These are phyloP conservation scores for Tremellales sp. DNA, from an alignment of 1,284 basidiomycete species.

Conservation along the genomic window DNA sequence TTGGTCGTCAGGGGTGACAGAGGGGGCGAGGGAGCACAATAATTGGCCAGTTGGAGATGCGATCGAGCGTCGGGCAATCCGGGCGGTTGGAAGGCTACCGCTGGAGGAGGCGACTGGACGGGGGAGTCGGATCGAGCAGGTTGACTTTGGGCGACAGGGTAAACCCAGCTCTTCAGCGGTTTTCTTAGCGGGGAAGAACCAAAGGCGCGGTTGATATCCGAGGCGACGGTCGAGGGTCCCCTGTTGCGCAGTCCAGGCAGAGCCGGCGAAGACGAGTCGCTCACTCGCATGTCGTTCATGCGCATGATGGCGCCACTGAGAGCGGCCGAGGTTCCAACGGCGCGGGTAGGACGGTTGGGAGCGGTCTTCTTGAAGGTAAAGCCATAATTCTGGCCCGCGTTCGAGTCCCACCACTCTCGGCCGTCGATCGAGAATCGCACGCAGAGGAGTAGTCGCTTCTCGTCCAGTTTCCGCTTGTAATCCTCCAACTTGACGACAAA, in stretches of 20 bases:
- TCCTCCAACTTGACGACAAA: constrained; percentile 67
- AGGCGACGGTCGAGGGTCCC: constrained; percentile 13
- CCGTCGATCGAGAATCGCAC: constrained; percentile 56
- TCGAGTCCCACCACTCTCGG: constrained; percentile 53
- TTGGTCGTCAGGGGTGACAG: constrained; percentile 27
- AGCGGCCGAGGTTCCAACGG: constrained; percentile 19
- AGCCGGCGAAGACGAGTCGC: background rate
- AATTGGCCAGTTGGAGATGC: constrained; percentile 40
- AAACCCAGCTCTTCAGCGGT: constrained; percentile 30
- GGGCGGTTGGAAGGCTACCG: constrained; percentile 38
- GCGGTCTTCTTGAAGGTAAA: constrained; percentile 49
- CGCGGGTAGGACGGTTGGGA: constrained; percentile 19
- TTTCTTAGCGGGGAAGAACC: constrained; percentile 8
- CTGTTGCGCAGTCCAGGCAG: constrained; percentile 25
- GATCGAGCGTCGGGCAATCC: constrained; percentile 39
- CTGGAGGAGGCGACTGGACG: constrained; percentile 23
- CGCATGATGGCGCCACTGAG: constrained; percentile 16
- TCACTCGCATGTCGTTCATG: constrained; percentile 12
- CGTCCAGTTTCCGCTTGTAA: constrained; percentile 62
- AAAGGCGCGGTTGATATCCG: constrained; percentile 27
- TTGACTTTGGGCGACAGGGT: constrained; percentile 22
- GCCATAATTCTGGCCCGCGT: constrained; percentile 49
- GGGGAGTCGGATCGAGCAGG: constrained; percentile 34
- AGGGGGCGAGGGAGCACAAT: constrained; percentile 47
- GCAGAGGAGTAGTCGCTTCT: constrained; percentile 64